phyloP scores from a whole-genome alignment of 768 basidiomycete genomes.

The Lactifluus hygrophoroides region DNA sequence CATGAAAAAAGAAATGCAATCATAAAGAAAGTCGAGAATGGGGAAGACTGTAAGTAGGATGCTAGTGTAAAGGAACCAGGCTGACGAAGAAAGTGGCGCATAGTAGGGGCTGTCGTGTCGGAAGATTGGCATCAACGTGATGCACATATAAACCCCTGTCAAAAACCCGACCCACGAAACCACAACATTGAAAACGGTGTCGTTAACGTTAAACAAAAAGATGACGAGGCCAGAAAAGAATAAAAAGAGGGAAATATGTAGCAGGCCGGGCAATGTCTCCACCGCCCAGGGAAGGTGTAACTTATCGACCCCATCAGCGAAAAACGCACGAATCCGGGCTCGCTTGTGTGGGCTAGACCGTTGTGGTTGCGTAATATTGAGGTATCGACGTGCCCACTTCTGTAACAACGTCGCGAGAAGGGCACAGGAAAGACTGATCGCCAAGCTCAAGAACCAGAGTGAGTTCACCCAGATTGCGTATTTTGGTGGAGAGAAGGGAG shows the following conservation, averaged over 20 bases:
- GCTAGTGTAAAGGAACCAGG: not conserved
- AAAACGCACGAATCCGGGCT: not conserved
- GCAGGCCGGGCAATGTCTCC: not conserved
- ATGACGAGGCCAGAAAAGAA: conserved; percentile 10
- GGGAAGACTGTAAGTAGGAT: not conserved
- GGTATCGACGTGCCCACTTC: not conserved
- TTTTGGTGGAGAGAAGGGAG: not conserved
- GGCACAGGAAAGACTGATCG: not conserved
- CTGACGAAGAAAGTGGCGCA: not conserved
- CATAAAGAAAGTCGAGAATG: not conserved
- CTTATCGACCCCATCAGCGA: not conserved
- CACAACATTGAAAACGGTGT: not conserved
- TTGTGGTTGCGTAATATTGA: not conserved
- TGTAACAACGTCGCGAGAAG: not conserved
- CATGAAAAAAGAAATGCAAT: too few species aligned
- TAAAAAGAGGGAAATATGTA: conserved; percentile 8
- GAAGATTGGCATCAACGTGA: conserved; percentile 1
- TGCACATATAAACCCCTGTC: not conserved
- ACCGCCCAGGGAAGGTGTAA: not conserved
- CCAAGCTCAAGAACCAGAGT: not conserved
- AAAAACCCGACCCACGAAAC: not conserved
- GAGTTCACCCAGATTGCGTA: conserved; percentile 3
- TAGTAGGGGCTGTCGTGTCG: not conserved
- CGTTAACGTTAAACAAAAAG: conserved; percentile 2
- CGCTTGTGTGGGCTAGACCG: not conserved